Percentiles rank a stretch among this genome's conserved stretches.
Conservation (phyloP, 306 rosid genomes). For the Glycine soja region DNA sequence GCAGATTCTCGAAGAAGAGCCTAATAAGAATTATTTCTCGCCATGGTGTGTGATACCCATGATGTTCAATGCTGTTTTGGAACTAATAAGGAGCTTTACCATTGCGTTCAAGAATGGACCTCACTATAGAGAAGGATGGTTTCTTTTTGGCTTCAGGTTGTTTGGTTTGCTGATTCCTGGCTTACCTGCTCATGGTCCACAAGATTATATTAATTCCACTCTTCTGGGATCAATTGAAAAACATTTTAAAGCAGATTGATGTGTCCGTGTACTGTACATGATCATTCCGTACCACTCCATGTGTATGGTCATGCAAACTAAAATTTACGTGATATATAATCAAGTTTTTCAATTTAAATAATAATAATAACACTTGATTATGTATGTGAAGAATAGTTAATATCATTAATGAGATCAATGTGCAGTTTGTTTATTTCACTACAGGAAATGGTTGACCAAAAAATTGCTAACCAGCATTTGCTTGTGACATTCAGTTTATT, state of each 20-base stretch:
- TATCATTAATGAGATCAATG: no score
- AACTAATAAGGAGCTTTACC: constrained; percentile 74
- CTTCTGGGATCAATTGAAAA: constrained; percentile 58
- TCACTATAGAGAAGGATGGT: constrained; percentile 61
- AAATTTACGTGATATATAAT: no score
- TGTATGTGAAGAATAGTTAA: no score
- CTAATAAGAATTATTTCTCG: constrained; percentile 73
- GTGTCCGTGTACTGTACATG: background rate
- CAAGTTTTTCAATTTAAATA: no score
- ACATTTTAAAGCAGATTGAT: constrained; percentile 46
- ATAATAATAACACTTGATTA: no score
- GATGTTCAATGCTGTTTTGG: constrained; percentile 57
- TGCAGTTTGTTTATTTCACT: no score
- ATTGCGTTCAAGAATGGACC: constrained; percentile 55
- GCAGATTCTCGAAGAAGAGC: constrained; percentile 74
- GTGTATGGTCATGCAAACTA: no score
- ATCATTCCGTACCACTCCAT: no score
- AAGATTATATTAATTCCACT: constrained; percentile 77
- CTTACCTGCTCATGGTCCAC: constrained; percentile 68
- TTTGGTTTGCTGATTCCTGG: constrained; percentile 69
- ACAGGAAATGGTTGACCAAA: no score
- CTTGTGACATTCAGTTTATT: no score
- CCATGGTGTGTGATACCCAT: constrained; percentile 53
- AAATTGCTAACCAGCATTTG: no score
- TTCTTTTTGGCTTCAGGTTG: constrained; percentile 59